These are phyloP conservation scores for Capsaspora owczarzaki DNA, from an alignment of 78 protist genomes.

Conservation along the genomic window DNA sequence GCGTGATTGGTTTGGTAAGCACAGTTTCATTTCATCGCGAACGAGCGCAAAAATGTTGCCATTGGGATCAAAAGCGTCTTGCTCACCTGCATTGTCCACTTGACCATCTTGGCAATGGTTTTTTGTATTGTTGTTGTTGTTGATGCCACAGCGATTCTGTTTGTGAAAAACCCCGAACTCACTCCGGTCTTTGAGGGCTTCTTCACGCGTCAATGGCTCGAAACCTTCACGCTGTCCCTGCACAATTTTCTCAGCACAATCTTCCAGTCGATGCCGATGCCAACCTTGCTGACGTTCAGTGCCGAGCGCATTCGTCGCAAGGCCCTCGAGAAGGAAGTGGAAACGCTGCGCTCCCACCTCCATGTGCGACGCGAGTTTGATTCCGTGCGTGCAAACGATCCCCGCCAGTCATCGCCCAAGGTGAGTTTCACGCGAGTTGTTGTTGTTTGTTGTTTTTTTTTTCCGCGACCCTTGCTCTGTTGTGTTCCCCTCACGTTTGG, in stretches of 20 bases:
- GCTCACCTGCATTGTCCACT: background rate
- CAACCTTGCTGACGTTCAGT: background rate
- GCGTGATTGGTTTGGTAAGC: conserved; percentile 62
- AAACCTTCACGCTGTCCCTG: conserved; percentile 40
- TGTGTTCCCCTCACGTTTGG: too few relatives aligned
- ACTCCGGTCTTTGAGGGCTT: conserved; percentile 49
- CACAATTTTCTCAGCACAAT: conserved; percentile 52
- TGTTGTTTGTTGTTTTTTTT: too few relatives aligned
- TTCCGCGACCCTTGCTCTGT: too few relatives aligned
- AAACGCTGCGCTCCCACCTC: background rate
- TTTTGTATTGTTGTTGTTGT: background rate
- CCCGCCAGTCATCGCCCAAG: too few relatives aligned
- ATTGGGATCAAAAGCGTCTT: background rate
- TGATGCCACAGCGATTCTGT: conserved; percentile 34
- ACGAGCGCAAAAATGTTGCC: background rate
- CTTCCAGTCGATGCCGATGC: conserved; percentile 33
- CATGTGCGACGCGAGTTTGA: too few relatives aligned
- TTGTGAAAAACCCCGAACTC: conserved; percentile 36
- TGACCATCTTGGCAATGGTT: background rate
- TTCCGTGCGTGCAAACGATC: too few relatives aligned
- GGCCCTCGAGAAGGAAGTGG: background rate
- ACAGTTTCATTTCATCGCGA: background rate
- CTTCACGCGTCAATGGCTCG: conserved; percentile 49
- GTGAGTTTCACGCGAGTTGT: too few relatives aligned
- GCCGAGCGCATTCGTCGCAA: background rate